phyloP scores from a whole-genome alignment of 805 yeast species.

The Yarrowia bubula region DNA sequence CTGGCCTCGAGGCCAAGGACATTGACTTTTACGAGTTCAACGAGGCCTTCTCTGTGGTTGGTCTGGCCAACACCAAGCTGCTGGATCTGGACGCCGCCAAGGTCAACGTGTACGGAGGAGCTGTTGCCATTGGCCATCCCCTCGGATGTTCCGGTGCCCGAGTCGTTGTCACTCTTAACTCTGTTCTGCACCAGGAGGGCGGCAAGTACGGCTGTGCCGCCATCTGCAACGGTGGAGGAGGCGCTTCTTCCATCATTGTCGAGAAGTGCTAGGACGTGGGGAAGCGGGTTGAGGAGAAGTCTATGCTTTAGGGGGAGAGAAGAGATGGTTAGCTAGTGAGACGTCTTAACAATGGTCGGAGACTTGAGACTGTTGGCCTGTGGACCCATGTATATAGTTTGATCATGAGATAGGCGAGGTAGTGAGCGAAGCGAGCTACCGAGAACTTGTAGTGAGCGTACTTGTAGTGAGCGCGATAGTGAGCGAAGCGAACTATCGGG shows the following conservation, averaged over 20 bases:
- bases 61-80: conserved; percentile 79
- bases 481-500: too few species aligned
- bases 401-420: background rate
- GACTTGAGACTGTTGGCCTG: background rate
- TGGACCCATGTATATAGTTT: conserved; percentile 25
- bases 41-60: conserved; percentile 97
- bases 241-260: conserved; percentile 89
- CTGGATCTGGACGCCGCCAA: conserved; percentile 62
- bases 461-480: too few species aligned
- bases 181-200: conserved; percentile 77
- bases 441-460: too few species aligned
- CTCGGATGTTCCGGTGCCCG: conserved; percentile 95
- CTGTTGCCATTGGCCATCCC: conserved; percentile 94
- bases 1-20: conserved; percentile 60
- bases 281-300: conserved; percentile 15
- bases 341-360: too few species aligned
- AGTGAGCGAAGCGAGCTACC: too few species aligned
- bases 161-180: conserved; percentile 78
- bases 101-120: conserved; percentile 92
- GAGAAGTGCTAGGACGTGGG: conserved; percentile 43
- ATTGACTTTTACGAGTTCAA: conserved; percentile 93
- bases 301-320: background rate
- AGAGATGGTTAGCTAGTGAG: background rate
- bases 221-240: conserved; percentile 99
- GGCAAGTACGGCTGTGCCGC: conserved; percentile 93